These are phyloP conservation scores for Pestalotiopsis sp. DNA, from an alignment of 2,329 filamentous ascomycete genomes.

Conservation along the genomic window DNA sequence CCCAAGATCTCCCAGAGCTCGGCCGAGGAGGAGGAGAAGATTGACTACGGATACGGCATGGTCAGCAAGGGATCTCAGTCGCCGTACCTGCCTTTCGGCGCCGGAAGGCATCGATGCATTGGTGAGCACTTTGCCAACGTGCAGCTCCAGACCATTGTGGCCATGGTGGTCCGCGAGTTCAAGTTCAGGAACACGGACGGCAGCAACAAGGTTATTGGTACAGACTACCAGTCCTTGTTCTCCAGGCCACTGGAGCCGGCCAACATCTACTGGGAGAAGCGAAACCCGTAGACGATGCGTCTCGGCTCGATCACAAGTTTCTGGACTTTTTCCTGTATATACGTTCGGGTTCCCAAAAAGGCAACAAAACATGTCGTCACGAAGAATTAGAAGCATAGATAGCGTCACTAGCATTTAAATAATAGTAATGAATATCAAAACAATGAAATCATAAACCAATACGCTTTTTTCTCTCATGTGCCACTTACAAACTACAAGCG, in stretches of 20 bases:
- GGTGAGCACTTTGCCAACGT: constrained; percentile 96
- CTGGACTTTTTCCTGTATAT: constrained; percentile 15
- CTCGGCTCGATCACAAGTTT: not conserved
- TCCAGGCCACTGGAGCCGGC: constrained; percentile 73
- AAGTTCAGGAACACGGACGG: constrained; percentile 78
- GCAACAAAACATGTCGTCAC: not conserved
- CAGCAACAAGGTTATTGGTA: constrained; percentile 68
- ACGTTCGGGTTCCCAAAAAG: constrained; percentile 6
- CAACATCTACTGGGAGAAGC: constrained; percentile 74
- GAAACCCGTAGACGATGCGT: constrained; percentile 38
- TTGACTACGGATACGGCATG: constrained; percentile 92
- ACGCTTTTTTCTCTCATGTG: not conserved
- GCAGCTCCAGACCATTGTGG: constrained; percentile 85
- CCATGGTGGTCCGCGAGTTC: constrained; percentile 75
- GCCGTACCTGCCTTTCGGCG: constrained; percentile 92
- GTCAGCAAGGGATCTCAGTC: constrained; percentile 89
- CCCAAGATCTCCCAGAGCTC: constrained; percentile 47
- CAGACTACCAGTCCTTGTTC: constrained; percentile 72
- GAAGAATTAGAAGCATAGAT: constrained; percentile 3
- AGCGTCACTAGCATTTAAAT: constrained; percentile 3
- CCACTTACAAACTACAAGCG: not conserved
- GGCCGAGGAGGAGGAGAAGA: constrained; percentile 68
- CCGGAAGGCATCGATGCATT: constrained; percentile 90
- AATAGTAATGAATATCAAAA: constrained; percentile 13
- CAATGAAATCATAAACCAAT: not conserved